These are phyloP conservation scores for Diaporthe caulivora DNA, from an alignment of 2,329 filamentous ascomycete genomes.

Conservation along the genomic window DNA sequence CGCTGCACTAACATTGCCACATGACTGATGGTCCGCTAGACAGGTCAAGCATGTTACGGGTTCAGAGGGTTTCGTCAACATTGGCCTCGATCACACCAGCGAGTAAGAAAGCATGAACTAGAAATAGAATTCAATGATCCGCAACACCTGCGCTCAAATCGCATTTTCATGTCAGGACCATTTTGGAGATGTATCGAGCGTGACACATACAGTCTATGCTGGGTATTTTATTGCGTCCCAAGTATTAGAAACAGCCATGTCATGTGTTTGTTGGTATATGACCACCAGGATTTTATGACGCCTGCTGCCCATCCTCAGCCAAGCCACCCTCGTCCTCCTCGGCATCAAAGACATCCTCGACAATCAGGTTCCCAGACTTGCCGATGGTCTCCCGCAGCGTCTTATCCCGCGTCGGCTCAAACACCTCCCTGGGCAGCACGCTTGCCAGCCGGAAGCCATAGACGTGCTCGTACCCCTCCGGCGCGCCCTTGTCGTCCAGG, in stretches of 20 bases:
- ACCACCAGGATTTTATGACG: background rate
- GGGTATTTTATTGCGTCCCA: background rate
- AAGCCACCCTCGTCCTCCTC: constrained; percentile 29
- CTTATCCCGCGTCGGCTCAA: constrained; percentile 74
- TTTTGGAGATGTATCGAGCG: background rate
- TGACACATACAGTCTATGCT: background rate
- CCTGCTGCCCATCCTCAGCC: background rate
- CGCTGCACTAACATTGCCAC: background rate
- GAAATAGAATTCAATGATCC: background rate
- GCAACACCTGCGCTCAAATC: constrained; percentile 24
- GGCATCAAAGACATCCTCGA: constrained; percentile 69
- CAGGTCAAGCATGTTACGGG: too few species aligned
- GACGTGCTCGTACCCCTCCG: constrained; percentile 79
- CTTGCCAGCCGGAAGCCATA: constrained; percentile 90
- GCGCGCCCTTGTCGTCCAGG: constrained; percentile 59
- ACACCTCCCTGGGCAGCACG: constrained; percentile 86
- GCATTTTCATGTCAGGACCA: background rate
- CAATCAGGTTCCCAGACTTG: constrained; percentile 87
- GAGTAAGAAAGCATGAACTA: background rate
- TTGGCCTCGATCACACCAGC: background rate
- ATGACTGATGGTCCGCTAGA: background rate
- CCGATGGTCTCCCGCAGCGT: constrained; percentile 82
- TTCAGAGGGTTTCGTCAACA: background rate
- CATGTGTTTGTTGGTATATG: background rate
- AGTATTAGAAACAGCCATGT: background rate